Conservation (phyloP, 2,329 filamentous ascomycete species). For the Taxawa tesnikishii region DNA sequence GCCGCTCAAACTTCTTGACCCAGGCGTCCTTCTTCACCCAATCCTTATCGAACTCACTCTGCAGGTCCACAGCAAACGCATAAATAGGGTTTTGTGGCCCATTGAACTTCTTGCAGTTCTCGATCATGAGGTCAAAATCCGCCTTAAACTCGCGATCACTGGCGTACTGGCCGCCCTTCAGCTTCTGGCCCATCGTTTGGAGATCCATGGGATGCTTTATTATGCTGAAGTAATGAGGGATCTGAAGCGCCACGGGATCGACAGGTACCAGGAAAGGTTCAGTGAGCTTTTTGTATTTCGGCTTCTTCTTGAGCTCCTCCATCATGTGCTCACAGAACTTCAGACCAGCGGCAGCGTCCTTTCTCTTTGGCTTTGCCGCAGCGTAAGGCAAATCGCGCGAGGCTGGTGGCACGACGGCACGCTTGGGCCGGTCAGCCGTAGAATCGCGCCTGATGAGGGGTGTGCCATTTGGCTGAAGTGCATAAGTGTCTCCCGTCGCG, state of each 20-base stretch:
- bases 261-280: slow-evolving; percentile 72
- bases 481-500: slow-evolving; percentile 49
- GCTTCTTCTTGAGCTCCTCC: slow-evolving; percentile 64
- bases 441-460: slow-evolving; percentile 80
- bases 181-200: slow-evolving; percentile 64
- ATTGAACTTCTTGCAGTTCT: slow-evolving; percentile 91
- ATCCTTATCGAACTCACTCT: slow-evolving; percentile 61
- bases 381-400: slow-evolving; percentile 84
- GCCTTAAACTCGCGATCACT: slow-evolving; percentile 75
- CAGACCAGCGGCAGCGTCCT: slow-evolving; percentile 79
- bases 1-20: slow-evolving; percentile 64
- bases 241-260: slow-evolving; percentile 85
- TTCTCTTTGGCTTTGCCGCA: slow-evolving; percentile 70
- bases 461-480: slow-evolving; percentile 63
- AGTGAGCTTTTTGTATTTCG: slow-evolving; percentile 56
- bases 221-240: slow-evolving; percentile 82
- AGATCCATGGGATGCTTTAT: slow-evolving; percentile 98
- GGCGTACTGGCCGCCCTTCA: slow-evolving; percentile 67
- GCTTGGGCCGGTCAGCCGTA: slow-evolving; percentile 73
- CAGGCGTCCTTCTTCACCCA: slow-evolving; percentile 73
- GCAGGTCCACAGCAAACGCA: slow-evolving; percentile 56
- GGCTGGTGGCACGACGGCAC: slow-evolving; percentile 84
- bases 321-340: slow-evolving; percentile 80
- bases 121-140: slow-evolving; percentile 71
- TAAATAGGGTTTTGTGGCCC: slow-evolving; percentile 64